Base-by-base conservation (phyloP, 495 filamentous ascomycete species). In the Saxophila tyrrhenica region DNA sequence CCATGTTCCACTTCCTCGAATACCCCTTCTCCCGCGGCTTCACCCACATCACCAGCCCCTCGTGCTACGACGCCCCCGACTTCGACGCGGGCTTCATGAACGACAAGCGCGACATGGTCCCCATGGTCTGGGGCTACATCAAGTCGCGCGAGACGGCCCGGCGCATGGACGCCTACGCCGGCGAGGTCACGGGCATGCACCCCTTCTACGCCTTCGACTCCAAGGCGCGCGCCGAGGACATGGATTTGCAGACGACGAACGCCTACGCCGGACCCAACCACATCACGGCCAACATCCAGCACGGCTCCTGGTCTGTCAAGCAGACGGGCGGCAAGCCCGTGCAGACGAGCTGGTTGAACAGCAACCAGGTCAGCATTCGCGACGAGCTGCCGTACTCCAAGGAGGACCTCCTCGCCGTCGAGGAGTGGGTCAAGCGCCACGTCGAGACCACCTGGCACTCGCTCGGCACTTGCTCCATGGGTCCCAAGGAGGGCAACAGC, bases 41-140 rank as follows among this genome's bases (percentile, higher is more conserved):
- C 42, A 86, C 77, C 8, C 81, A 89, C 63, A 86, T 91, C 66
- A 73, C 77, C 25, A 84, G 79, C 0, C 67, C 84, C 0, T 79
- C 86, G 51, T 82, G 82, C 11, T 89, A 89, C 62, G 85, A 82
- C 45, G 69, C 71, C 8, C 85, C 85, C 0, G 85, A 89, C 66
- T 90, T 91, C 58, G 86, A 90, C 66, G 79, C 85, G 2, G 85
- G 49, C 44, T 91, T 89, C 70, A 87, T 90, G 84, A 89, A 85
- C 58, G 84, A 90, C 65, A 80, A 86, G 66, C 76, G 85, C 23
- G 86, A 90, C 62, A 87, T 89, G 83, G 81, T 77, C 3, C 83
- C 85, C 10, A 85, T 89, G 82, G 82, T 89, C 3, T 90, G 86
- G 86, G 83, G 79, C 0, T 90, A 92, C 66, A 88, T 88, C 67